Conservation (phyloP, 2,329 filamentous ascomycete species). For the Diaporthe australafricana region DNA sequence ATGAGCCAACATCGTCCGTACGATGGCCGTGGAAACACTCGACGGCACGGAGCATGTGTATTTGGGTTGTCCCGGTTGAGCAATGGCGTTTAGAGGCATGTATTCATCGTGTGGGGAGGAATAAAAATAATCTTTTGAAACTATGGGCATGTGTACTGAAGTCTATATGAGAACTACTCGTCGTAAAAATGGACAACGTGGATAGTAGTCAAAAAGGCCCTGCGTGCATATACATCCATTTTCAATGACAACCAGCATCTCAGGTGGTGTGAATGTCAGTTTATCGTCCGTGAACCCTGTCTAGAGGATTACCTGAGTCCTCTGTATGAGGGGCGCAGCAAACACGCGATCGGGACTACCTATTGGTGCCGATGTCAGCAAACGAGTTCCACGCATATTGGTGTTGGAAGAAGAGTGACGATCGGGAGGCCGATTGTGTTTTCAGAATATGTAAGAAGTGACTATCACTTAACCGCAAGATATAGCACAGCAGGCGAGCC, state of each 20-base stretch:
- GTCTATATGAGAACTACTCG: background rate
- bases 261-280: background rate
- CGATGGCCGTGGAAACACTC: background rate
- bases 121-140: background rate
- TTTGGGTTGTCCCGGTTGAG: slow-evolving; percentile 17
- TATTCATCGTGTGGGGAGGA: background rate
- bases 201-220: too few species aligned
- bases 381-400: background rate
- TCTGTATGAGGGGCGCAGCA: background rate
- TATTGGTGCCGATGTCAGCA: slow-evolving; percentile 23
- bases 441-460: slow-evolving; percentile 99
- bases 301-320: too few species aligned
- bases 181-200: background rate
- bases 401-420: background rate
- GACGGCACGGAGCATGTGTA: background rate
- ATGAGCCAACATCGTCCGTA: background rate
- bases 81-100: slow-evolving; percentile 33
- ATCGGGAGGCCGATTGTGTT: slow-evolving; percentile 38
- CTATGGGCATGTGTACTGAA: background rate
- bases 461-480: slow-evolving; percentile 85
- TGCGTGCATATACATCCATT: background rate
- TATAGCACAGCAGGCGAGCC: slow-evolving; percentile 93
- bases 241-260: too few species aligned
- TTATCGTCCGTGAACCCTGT: too few species aligned
- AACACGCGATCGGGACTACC: background rate